Conservation (phyloP, 495 filamentous ascomycete genomes). For the Aspergillus avenaceus region DNA sequence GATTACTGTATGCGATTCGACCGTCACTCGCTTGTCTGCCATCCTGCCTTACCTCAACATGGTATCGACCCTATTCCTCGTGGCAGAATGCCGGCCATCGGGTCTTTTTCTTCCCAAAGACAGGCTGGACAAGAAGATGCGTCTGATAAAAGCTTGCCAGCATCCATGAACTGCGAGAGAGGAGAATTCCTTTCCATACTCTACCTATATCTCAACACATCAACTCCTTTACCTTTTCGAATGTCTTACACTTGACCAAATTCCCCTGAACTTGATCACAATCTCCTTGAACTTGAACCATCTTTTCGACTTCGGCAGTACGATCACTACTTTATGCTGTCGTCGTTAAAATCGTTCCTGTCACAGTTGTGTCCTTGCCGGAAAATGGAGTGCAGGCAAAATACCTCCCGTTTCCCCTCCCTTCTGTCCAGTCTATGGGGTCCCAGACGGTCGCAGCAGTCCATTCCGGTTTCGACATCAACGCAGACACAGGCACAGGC, state of each 20-base stretch:
- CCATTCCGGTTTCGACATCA: background rate
- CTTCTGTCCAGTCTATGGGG: conserved; percentile 13
- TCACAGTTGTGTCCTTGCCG: conserved; percentile 3
- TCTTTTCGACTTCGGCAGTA: background rate
- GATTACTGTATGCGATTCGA: background rate
- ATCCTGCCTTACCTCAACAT: background rate
- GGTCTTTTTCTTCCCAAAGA: background rate
- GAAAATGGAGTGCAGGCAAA: conserved; percentile 6
- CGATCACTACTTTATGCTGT: conserved; percentile 4
- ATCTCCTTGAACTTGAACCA: too few species aligned
- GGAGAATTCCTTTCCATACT: too few species aligned
- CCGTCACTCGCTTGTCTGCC: background rate
- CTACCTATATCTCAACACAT: too few species aligned
- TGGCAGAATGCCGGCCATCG: background rate
- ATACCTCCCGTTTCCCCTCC: conserved; percentile 13
- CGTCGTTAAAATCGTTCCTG: background rate
- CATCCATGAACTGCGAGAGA: background rate
- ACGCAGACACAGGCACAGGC: conserved; percentile 9
- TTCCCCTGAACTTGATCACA: too few species aligned
- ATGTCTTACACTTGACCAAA: too few species aligned
- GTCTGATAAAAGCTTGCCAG: background rate
- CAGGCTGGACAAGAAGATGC: background rate
- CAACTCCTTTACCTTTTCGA: background rate
- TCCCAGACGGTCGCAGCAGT: background rate
- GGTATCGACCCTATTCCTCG: too few species aligned